phyloP scores from a whole-genome alignment of 768 basidiomycete genomes.

The Favolaschia claudopus region DNA sequence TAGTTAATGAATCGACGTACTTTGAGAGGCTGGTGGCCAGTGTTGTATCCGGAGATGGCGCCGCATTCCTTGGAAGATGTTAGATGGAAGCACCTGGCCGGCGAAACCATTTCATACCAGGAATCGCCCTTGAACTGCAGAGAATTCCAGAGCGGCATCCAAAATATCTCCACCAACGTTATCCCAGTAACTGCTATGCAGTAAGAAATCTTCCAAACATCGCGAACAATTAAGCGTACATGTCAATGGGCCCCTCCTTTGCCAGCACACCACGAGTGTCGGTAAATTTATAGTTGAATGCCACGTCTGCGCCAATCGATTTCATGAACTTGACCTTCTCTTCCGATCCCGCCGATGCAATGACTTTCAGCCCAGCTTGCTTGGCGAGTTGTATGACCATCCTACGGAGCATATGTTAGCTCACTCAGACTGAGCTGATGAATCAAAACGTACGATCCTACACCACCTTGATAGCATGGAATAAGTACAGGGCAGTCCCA shows the following conservation, averaged over 20 bases:
- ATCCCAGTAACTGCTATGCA: not conserved
- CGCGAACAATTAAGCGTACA: not conserved
- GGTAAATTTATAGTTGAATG: not conserved
- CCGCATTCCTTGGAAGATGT: not conserved
- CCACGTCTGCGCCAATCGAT: not conserved
- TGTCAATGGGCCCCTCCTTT: not conserved
- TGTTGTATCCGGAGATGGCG: not conserved
- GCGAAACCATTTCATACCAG: not conserved
- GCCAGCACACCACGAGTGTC: not conserved
- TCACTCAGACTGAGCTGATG: not conserved
- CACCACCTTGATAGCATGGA: not conserved
- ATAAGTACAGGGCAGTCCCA: too few species aligned
- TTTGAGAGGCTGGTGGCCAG: not conserved
- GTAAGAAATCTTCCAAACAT: not conserved
- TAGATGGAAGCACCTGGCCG: too few species aligned
- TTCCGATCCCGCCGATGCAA: not conserved
- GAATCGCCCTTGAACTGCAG: not conserved
- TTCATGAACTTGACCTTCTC: conserved; percentile 5
- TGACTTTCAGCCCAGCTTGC: not conserved
- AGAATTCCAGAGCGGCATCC: not conserved
- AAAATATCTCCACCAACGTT: not conserved
- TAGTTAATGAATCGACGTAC: not conserved
- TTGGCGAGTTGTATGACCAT: conserved; percentile 6
- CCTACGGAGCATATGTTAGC: not conserved
- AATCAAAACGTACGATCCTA: conserved; percentile 4